phyloP scores from a whole-genome alignment of 1,284 basidiomycete genomes.

The Lentinus polychrous region DNA sequence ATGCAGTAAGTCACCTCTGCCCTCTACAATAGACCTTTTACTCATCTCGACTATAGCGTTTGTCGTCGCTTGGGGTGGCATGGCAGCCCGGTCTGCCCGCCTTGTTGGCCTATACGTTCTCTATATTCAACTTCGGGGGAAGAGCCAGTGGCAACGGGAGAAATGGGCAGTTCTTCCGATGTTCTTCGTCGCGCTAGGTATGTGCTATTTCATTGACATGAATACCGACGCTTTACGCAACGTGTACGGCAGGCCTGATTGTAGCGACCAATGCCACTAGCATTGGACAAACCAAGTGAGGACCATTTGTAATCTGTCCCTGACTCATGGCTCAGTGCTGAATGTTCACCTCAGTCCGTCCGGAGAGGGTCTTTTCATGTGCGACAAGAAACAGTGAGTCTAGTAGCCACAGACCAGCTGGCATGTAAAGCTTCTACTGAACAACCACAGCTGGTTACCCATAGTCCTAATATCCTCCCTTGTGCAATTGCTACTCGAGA shows the following conservation, averaged over 20 bases:
- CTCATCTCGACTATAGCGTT: constrained; percentile 31
- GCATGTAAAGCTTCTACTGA: constrained; percentile 3
- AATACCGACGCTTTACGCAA: neutral
- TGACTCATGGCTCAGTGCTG: neutral
- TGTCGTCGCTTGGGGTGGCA: constrained; percentile 40
- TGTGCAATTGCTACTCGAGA: constrained; percentile 35
- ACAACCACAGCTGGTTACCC: constrained; percentile 31
- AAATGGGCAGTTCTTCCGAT: constrained; percentile 26
- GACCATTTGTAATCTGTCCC: neutral
- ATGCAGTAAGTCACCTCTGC: constrained; percentile 30
- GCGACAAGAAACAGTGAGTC: constrained; percentile 34
- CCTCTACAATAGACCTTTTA: neutral
- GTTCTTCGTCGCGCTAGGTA: constrained; percentile 36
- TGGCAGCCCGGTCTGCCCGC: constrained; percentile 36
- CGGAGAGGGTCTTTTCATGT: constrained; percentile 21
- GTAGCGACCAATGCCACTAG: constrained; percentile 37
- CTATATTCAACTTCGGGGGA: constrained; percentile 30
- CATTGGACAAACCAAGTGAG: constrained; percentile 32
- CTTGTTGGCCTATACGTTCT: constrained; percentile 40
- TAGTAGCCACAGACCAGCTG: neutral
- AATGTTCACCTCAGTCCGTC: constrained; percentile 9
- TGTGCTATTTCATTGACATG: constrained; percentile 10
- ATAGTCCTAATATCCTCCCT: constrained; percentile 35
- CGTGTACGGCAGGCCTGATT: constrained; percentile 29
- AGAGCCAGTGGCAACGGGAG: constrained; percentile 30